Base-by-base conservation (phyloP, 2,329 filamentous ascomycete species). In the Colletotrichum ledebouriae region DNA sequence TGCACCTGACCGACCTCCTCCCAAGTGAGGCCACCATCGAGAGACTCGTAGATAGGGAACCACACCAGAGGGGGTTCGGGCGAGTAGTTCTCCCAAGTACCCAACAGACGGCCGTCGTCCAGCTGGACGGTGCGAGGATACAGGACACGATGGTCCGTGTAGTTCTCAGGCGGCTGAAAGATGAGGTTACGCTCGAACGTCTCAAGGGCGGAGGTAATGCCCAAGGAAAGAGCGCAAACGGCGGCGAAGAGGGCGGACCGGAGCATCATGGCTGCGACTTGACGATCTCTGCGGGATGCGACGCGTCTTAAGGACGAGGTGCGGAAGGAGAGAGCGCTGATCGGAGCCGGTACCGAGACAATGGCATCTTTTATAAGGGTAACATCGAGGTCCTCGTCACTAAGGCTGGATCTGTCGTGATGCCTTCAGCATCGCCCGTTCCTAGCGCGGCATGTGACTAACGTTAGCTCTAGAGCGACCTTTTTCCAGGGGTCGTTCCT, bases 1-100 rank as follows among this genome's bases (percentile, higher is more conserved):
- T 86, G 80, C 10, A 93, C 87, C 15, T 83, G 83, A 4, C 89
- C 87, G 57, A 91, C 81, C 74, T 90, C 85, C 15, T 82, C 81
- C 91, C 91, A 93, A 2, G 85, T 88, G 59, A 81, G 74, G 12
- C 88, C 87, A 41, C 81, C 78, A 73, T 90, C 86, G n/a, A 73
- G 78, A 44, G 84, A 87, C 70, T 80, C 77, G 73, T 81, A 86
- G 71, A 87, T 84, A 62, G 85, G 88, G 74, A 87, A 89, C 76
- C 80, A 81, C 11, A 87, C 85, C 1, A 79, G 74, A 1, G 86
- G 87, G 15, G 86, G 86, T 72, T 89, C 82, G 6, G 84, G 84
- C 17, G 82, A 83, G 77, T 87, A 86, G 77, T 86, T 86, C 72
- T 86, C 85, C 84, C 85, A 86, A 0, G 85, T 87, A 29, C 82